Evolutionary conservation across 306 rosid species (phyloP), one percentile per base, ranked within the genome.

Genomic region (Malus fusca): DNA sequence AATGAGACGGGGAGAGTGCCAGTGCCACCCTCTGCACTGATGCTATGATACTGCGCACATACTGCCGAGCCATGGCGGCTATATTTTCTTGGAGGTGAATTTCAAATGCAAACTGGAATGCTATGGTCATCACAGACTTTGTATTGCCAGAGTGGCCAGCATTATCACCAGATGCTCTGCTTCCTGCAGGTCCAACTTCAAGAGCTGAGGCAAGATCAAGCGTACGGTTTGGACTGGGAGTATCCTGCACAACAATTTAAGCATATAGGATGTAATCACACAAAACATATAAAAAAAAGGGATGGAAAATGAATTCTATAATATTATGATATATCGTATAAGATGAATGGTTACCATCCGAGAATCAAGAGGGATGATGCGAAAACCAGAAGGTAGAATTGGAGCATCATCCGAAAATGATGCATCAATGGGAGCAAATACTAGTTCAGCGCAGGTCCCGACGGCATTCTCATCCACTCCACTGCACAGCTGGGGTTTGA

Each of bases 161-260:
- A 67, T 61, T 87, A 37, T 87, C 95, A 51, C 93, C 91, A 15
- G 87, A 77, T 55, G 88, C 77, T 84, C 88, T 88, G 84, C 81
- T 89, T 67, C 92, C 93, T 66, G 92, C 70, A 5, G 90, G 84
- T 84, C 97, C 97, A 71, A 92, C 87, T 31, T 95, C 99, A 60
- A 95, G 97, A 70, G 99, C 93, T 17, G 99, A 95, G 40, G 99
- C 96, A 81, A 95, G 97, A 79, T 95, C 99, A 19, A 95, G 99
- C 1, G 99, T 95, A 23, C 97, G 96, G 88, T 92, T 92, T 18
- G 97, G 93, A 84, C 91, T 90, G 9, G 91, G 88, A 59, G 92
- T 75, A 75, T 89, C 97, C 99, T 95, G 88, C 70, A 84, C 21
- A 66, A 68, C 25, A 61, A 62, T 40, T 53, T 66, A 68, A 60